phyloP scores from a whole-genome alignment of 2,329 filamentous ascomycete species.

The Paecilomyces variotii region DNA sequence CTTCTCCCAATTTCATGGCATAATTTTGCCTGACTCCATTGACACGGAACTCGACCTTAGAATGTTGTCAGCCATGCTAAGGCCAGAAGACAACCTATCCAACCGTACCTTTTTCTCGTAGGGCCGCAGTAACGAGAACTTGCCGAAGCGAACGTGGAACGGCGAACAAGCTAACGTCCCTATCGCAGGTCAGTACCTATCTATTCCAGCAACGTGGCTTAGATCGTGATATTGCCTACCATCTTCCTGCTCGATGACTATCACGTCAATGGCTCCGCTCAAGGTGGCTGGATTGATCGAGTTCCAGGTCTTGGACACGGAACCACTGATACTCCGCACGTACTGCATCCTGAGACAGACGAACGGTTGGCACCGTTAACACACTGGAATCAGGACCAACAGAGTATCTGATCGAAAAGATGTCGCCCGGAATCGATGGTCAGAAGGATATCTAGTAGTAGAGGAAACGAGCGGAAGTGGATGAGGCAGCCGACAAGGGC shows the following conservation, averaged over 20 bases:
- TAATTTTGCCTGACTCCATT: slow-evolving; percentile 88
- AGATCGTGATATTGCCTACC: slow-evolving; percentile 44
- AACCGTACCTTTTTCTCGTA: slow-evolving; percentile 76
- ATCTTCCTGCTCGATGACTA: slow-evolving; percentile 94
- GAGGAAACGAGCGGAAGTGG: not conserved
- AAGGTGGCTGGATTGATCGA: slow-evolving; percentile 97
- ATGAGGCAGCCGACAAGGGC: not conserved
- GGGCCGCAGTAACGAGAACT: slow-evolving; percentile 89
- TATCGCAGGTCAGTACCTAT: slow-evolving; percentile 15
- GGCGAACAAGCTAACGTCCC: slow-evolving; percentile 78
- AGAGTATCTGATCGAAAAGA: not conserved
- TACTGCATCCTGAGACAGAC: slow-evolving; percentile 68
- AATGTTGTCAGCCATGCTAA: slow-evolving; percentile 9
- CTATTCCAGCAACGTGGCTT: slow-evolving; percentile 2
- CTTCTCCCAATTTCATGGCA: slow-evolving; percentile 96
- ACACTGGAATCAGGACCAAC: not conserved
- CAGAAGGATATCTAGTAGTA: not conserved
- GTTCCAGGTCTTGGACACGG: slow-evolving; percentile 98
- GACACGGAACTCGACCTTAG: slow-evolving; percentile 80
- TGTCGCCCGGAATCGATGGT: not conserved
- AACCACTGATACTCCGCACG: slow-evolving; percentile 89
- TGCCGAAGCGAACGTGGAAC: slow-evolving; percentile 97
- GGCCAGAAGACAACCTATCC: not conserved
- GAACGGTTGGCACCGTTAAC: slow-evolving; percentile 2
- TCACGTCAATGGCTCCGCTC: slow-evolving; percentile 96